Base-by-base conservation (phyloP, 805 yeast genomes). In the Schizosaccharomyces japonicus region DNA sequence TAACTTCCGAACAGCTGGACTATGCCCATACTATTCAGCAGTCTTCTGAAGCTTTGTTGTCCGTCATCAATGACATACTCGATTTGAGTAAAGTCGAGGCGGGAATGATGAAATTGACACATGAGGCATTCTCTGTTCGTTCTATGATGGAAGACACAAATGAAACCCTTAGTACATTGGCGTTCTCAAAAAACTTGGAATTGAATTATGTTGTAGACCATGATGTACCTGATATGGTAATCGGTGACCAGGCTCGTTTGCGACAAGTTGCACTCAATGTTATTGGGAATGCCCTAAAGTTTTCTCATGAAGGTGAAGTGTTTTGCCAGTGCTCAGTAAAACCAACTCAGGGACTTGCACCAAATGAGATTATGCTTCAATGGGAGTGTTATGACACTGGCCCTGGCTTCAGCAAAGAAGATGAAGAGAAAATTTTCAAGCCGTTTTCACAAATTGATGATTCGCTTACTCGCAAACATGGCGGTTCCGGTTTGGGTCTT, bases 81-180 rank as follows among this genome's bases (percentile, higher is more conserved):
- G 63, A 60, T 49, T 45, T 60, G 19, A 59, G 63, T 15, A 60
- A 60, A 49, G 62, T 61, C 7, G 63, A 60, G 34, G 60, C 63
- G 4, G 63, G 63, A 7, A 60, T 59, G 51, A 60, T 60, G 63
- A 53, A 53, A 5, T 49, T 60, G 30, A 49, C 54, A 19, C 52
- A 50, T 33, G 52, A 57, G 10, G 56, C 60, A 60, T 60, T 60
- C 49, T 53, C 53, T 47, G 54, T 60, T 11, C 56, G 63, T 5
- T 54, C 58, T 50, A 51, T 60, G 30, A 51, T 60, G 32, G 60
- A 59, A 47, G 63, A 60, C 36, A 62, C 59, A 5, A 57, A 55
- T 36, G 63, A 60, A 48, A 51, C 60, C 8, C 50, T 60, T 19
- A 53, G 58, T 19, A 54, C 63, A 2, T 49, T 59, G 52, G 63